A percentile compares a stretch with the other conserved stretches of the same genome.
phyloP scores from a whole-genome alignment of 352 stramenopile genomes.

The Phytopythium sindhum region DNA sequence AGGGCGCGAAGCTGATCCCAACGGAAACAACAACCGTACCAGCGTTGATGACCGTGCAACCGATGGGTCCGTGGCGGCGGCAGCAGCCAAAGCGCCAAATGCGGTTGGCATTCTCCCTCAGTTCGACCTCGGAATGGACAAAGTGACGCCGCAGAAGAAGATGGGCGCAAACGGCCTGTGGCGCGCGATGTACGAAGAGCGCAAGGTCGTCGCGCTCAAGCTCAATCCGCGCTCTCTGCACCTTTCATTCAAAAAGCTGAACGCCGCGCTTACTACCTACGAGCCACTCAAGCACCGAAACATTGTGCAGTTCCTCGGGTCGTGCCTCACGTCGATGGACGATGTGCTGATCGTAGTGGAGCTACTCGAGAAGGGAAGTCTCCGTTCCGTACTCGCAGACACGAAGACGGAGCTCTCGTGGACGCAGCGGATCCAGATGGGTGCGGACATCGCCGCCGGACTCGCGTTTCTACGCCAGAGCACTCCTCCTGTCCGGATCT shows the following conservation, averaged over 20 bases:
- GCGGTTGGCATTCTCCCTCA: slow-evolving; percentile 30
- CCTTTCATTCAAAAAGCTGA: slow-evolving; percentile 35
- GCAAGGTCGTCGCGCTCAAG: slow-evolving; percentile 52
- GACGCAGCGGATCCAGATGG: slow-evolving; percentile 48
- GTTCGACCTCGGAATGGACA: slow-evolving; percentile 45
- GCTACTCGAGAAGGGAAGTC: slow-evolving; percentile 68
- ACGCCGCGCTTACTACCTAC: slow-evolving; percentile 51
- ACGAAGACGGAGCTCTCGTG: slow-evolving; percentile 49
- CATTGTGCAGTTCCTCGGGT: slow-evolving; percentile 64
- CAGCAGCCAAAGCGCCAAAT: slow-evolving; percentile 4
- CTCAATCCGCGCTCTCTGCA: slow-evolving; percentile 36
- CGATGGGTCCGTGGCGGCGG: neutral
- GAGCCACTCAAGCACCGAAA: slow-evolving; percentile 61
- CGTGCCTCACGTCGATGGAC: slow-evolving; percentile 47
- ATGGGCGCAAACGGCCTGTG: slow-evolving; percentile 49
- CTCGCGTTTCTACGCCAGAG: slow-evolving; percentile 51
- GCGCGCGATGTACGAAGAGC: slow-evolving; percentile 38
- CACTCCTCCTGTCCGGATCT: slow-evolving; percentile 24
- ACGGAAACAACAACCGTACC: neutral
- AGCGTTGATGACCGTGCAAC: neutral
- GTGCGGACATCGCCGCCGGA: slow-evolving; percentile 39
- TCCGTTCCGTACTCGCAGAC: slow-evolving; percentile 50
- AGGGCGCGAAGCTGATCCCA: slow-evolving; percentile 9
- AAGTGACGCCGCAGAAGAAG: slow-evolving; percentile 49
- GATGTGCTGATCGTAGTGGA: slow-evolving; percentile 72